Percentiles rank a stretch among this genome's conserved stretches.
Evolutionary conservation across 495 filamentous ascomycete species (phyloP).

Genomic region (Talaromyces borbonicus): DNA sequence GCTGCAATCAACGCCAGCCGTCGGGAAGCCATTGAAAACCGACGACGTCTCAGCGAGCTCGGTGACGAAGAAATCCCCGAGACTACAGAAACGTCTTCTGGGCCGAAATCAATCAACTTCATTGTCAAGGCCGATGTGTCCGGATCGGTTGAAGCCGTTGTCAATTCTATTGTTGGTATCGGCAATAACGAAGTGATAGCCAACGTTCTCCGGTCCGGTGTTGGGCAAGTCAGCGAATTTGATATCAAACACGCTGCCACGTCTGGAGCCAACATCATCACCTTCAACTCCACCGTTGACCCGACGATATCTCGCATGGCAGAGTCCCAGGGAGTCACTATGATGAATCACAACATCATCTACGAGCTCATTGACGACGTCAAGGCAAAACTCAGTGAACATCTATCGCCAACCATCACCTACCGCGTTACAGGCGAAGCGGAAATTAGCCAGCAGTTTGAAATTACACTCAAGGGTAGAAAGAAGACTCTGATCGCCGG

Average conservation of each 20-base stretch:
- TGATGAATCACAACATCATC: conserved; percentile 86
- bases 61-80: conserved; percentile 35
- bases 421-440: conserved; percentile 75
- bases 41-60: conserved; percentile 27
- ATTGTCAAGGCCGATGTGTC: conserved; percentile 88
- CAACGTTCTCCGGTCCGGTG: conserved; percentile 62
- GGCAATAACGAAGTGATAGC: conserved; percentile 76
- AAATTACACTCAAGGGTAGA: conserved; percentile 66
- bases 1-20: conserved; percentile 67
- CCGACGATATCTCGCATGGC: conserved; percentile 60
- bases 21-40: conserved; percentile 48
- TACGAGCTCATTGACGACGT: conserved; percentile 84
- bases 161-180: conserved; percentile 59
- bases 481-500: conserved; percentile 68
- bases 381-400: conserved; percentile 53
- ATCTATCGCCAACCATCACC: conserved; percentile 54
- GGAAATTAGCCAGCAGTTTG: conserved; percentile 72
- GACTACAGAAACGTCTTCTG: conserved; percentile 24
- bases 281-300: conserved; percentile 74
- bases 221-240: conserved; percentile 73
- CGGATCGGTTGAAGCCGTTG: conserved; percentile 85
- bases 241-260: conserved; percentile 80
- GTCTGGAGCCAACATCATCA: conserved; percentile 61
- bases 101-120: conserved; percentile 62
- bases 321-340: conserved; percentile 54